Conservation (phyloP, 176 grass and related monocot genomes). For the Cenchrus fungigraminus region DNA sequence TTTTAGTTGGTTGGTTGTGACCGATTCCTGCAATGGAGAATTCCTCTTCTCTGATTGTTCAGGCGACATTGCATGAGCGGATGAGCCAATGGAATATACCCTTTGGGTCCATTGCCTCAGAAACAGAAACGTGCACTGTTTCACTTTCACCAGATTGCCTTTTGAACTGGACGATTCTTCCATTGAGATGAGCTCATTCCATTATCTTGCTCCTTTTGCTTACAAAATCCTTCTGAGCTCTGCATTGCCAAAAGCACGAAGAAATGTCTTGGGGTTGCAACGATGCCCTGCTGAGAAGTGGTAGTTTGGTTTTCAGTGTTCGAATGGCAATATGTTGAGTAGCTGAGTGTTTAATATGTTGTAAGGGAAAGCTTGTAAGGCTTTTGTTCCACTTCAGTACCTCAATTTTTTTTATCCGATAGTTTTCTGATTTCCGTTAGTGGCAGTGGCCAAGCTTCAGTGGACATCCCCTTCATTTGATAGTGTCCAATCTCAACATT, state of each 20-base stretch:
- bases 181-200: neutral
- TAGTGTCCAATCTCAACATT: neutral
- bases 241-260: neutral
- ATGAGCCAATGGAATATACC: neutral
- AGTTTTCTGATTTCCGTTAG: neutral
- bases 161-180: neutral
- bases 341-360: neutral
- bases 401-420: neutral
- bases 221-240: neutral
- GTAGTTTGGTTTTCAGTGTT: neutral
- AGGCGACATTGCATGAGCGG: neutral
- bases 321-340: neutral
- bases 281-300: neutral
- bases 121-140: neutral
- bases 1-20: slow-evolving; percentile 9
- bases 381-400: neutral
- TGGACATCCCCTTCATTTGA: neutral
- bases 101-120: neutral
- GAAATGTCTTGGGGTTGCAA: neutral
- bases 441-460: neutral
- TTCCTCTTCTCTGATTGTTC: neutral
- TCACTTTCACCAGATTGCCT: neutral
- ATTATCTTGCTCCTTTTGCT: neutral
- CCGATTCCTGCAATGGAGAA: slow-evolving; percentile 8
- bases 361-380: neutral